Percentiles rank a stretch among this genome's conserved stretches.
These are phyloP conservation scores for Plasmodium billcollinsi DNA, from an alignment of 169 alveolate species.

Conservation along the genomic window DNA sequence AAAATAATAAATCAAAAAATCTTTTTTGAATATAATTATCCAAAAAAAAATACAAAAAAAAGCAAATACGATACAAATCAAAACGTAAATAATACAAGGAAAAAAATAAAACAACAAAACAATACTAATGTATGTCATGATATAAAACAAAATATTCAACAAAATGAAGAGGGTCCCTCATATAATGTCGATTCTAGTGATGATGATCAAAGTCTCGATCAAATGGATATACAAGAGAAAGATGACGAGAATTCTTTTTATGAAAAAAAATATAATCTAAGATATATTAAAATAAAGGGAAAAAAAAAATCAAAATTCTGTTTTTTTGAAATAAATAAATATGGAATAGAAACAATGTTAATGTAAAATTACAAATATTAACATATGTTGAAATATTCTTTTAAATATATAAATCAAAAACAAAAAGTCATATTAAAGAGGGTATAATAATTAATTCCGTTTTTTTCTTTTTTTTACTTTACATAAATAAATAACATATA, in stretches of 20 bases:
- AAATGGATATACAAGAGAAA: conserved; percentile 1
- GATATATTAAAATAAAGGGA: conserved; percentile 54
- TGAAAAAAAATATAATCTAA: conserved; percentile 48
- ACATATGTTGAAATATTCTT: not conserved
- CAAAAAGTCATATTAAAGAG: too few species aligned
- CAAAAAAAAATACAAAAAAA: not conserved
- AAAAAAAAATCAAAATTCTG: conserved; percentile 8
- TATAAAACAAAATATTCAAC: conserved; percentile 4
- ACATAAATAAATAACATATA: too few species aligned
- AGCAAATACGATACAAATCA: not conserved
- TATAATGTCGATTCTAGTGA: conserved; percentile 22
- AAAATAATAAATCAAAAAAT: conserved; percentile 36
- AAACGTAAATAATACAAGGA: not conserved
- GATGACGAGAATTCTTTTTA: conserved; percentile 8
- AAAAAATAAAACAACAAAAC: not conserved
- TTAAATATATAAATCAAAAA: not conserved
- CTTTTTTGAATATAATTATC: conserved; percentile 30
- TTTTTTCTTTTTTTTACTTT: too few species aligned
- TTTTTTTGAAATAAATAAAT: conserved; percentile 58
- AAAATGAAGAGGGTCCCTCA: not conserved
- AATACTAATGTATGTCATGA: not conserved
- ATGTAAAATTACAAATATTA: not conserved
- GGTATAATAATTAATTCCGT: too few species aligned
- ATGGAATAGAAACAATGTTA: conserved; percentile 45
- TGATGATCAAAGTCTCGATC: conserved; percentile 13